A percentile compares a stretch with the other conserved stretches of the same genome.
Conservation (phyloP, 1,139 yeast species). For the Blastobotrys elegans region DNA sequence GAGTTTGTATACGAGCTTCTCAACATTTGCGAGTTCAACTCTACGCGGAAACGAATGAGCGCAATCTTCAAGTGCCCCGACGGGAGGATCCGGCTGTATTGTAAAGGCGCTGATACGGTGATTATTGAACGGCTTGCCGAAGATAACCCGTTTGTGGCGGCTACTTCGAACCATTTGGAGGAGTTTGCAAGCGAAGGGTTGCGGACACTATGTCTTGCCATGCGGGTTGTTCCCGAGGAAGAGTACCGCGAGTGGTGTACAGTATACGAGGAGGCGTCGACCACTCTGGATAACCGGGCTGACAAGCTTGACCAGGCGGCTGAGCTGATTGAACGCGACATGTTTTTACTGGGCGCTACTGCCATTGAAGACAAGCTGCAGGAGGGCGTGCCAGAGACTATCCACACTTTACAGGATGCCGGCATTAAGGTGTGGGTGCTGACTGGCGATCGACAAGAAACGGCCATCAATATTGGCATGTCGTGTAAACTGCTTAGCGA, state of each 20-base stretch:
- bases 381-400: conserved; percentile 98
- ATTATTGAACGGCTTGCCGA: conserved; percentile 75
- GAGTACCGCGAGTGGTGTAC: conserved; percentile 66
- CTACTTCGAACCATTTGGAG: conserved; percentile 84
- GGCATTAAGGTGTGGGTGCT: conserved; percentile 97
- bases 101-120: conserved; percentile 98
- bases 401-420: conserved; percentile 89
- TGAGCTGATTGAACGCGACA: conserved; percentile 73
- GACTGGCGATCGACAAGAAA: conserved; percentile 97
- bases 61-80: conserved; percentile 93
- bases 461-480: conserved; percentile 99
- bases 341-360: conserved; percentile 88
- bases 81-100: conserved; percentile 79
- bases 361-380: conserved; percentile 97
- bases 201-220: conserved; percentile 89
- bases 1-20: conserved; percentile 67
- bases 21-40: conserved; percentile 92
- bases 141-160: conserved; percentile 73
- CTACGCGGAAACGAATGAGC: conserved; percentile 97
- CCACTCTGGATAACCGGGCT: conserved; percentile 69
- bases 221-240: conserved; percentile 69
- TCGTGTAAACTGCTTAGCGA: conserved; percentile 90
- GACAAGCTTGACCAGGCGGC: conserved; percentile 78
- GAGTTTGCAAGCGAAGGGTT: conserved; percentile 96
- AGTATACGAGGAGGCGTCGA: conserved; percentile 71